These are phyloP conservation scores for Candida nemodendra DNA, from an alignment of 805 yeast species.

Conservation along the genomic window DNA sequence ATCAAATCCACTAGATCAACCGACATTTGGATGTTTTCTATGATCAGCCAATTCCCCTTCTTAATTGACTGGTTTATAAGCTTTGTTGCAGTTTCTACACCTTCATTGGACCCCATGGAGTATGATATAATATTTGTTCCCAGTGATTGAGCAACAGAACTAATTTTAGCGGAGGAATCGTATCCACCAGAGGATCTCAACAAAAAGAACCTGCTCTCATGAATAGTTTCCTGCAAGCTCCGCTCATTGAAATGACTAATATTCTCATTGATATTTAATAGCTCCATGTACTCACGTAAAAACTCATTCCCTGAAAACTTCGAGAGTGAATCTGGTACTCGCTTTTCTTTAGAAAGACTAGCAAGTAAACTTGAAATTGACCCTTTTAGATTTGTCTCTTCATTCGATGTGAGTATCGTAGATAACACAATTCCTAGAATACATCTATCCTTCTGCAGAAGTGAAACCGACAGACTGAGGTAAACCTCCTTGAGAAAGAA, in stretches of 20 bases:
- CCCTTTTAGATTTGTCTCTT: not conserved
- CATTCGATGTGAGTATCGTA: conserved; percentile 8
- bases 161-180: conserved; percentile 63
- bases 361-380: not conserved
- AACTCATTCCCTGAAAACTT: not conserved
- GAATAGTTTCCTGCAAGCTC: conserved; percentile 29
- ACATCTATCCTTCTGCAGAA: conserved; percentile 44
- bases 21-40: conserved; percentile 82
- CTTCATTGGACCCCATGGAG: conserved; percentile 77
- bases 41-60: conserved; percentile 66
- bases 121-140: conserved; percentile 39
- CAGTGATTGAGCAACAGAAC: conserved; percentile 37
- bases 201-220: conserved; percentile 40
- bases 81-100: conserved; percentile 52
- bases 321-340: not conserved
- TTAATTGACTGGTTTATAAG: conserved; percentile 46
- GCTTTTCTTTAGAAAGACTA: not conserved
- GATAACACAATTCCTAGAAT: conserved; percentile 43
- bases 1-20: conserved; percentile 57
- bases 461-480: conserved; percentile 44
- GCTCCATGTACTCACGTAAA: not conserved
- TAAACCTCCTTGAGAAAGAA: conserved; percentile 48
- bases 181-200: conserved; percentile 58
- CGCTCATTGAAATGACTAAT: conserved; percentile 26
- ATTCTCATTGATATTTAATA: not conserved